A percentile compares a stretch with the other conserved stretches of the same genome.
These are phyloP conservation scores for Saccharomycopsis oosterbeekiorum DNA, from an alignment of 805 yeast genomes.

Conservation along the genomic window DNA sequence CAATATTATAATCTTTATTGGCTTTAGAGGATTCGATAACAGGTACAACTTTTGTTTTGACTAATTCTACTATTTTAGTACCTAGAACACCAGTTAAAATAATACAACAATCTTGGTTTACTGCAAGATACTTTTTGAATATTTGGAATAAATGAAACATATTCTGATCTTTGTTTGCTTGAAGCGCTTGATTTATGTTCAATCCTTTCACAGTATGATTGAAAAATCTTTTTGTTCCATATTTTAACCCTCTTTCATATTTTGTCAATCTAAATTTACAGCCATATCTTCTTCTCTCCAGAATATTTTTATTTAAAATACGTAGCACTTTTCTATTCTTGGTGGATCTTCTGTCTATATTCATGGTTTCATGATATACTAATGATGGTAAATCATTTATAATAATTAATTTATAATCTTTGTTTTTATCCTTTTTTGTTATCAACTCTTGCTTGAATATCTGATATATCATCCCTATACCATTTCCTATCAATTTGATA, in stretches of 20 bases:
- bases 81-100: constrained; percentile 10
- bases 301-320: constrained; percentile 6
- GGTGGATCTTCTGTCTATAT: not conserved
- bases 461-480: not conserved
- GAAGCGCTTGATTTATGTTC: constrained; percentile 3
- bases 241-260: constrained; percentile 11
- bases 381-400: constrained; percentile 15
- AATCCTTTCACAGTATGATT: not conserved
- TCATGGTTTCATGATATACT: constrained; percentile 7
- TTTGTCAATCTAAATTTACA: constrained; percentile 5
- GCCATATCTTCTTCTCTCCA: constrained; percentile 12
- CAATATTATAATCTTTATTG: not conserved
- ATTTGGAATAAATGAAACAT: constrained; percentile 1
- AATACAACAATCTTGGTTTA: constrained; percentile 8
- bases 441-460: not conserved
- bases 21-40: not conserved
- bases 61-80: not conserved
- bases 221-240: constrained; percentile 8
- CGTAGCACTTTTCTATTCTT: constrained; percentile 4
- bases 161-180: constrained; percentile 5
- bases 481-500: not conserved
- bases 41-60: not conserved
- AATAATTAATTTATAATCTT: constrained; percentile 8
- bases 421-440: not conserved
- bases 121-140: constrained; percentile 6